Evolutionary conservation across 176 grass and related monocot species (phyloP).

Genomic region (Oryza nivara): DNA sequence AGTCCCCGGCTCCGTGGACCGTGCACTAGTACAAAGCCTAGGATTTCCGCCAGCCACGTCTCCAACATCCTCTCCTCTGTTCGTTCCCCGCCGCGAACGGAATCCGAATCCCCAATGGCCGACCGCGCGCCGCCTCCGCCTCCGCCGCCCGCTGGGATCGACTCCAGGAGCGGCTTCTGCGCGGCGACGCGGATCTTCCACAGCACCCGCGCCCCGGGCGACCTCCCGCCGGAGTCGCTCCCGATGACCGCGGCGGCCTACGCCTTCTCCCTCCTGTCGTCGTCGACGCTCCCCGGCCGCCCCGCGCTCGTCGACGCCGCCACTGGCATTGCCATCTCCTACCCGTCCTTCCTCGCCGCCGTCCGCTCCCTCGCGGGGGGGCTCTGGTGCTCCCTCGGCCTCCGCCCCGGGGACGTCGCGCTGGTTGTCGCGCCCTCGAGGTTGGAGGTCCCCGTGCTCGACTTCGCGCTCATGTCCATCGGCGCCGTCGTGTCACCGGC

Average conservation of each 20-base stretch:
- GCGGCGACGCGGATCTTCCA: slow-evolving; percentile 54
- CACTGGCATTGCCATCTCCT: slow-evolving; percentile 60
- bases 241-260: slow-evolving; percentile 58
- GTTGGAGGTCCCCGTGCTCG: slow-evolving; percentile 58
- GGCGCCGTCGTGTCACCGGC: slow-evolving; percentile 71
- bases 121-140: no score
- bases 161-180: slow-evolving; percentile 63
- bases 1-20: neutral
- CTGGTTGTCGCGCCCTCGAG: slow-evolving; percentile 55
- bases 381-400: slow-evolving; percentile 46
- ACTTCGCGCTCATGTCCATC: slow-evolving; percentile 73
- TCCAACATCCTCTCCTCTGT: neutral
- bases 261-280: slow-evolving; percentile 53
- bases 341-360: slow-evolving; percentile 57
- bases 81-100: neutral
- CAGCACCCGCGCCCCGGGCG: slow-evolving; percentile 50
- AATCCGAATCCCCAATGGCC: slow-evolving; percentile 22
- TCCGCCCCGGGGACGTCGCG: slow-evolving; percentile 52
- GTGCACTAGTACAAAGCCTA: neutral
- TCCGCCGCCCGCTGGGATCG: slow-evolving; percentile 28
- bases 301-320: slow-evolving; percentile 56
- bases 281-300: slow-evolving; percentile 36
- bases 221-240: slow-evolving; percentile 47
- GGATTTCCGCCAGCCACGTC: neutral
- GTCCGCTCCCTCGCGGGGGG: slow-evolving; percentile 53